These are phyloP conservation scores for Solanum aculeatissimum DNA, from an alignment of 305 asterid species.

Conservation along the genomic window DNA sequence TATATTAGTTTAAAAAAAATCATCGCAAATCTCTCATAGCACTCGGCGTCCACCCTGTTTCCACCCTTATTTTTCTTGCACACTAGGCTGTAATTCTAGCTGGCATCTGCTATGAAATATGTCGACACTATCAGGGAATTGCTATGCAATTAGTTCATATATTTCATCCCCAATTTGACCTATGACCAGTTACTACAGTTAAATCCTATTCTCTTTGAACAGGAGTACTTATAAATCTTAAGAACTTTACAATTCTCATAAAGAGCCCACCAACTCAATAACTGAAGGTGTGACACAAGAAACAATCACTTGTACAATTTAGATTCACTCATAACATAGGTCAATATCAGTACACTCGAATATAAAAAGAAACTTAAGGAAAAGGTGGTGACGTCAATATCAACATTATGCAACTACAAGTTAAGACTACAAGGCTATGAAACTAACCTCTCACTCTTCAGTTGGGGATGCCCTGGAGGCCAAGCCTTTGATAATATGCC, in stretches of 20 bases:
- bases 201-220: neutral
- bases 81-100: neutral
- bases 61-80: neutral
- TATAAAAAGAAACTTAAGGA: neutral
- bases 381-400: neutral
- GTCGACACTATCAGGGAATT: neutral
- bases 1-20: too few relatives aligned
- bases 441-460: conserved; percentile 49
- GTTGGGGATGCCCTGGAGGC: conserved; percentile 26
- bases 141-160: neutral
- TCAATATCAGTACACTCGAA: neutral
- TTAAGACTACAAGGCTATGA: neutral
- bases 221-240: neutral
- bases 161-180: neutral
- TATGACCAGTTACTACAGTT: neutral
- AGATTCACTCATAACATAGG: neutral
- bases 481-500: conserved; percentile 71
- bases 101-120: neutral
- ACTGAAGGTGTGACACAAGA: neutral
- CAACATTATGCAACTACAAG: neutral
- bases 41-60: neutral
- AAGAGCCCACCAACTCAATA: neutral
- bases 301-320: neutral
- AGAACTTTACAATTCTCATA: neutral
- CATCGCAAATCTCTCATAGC: neutral